Base-by-base conservation (phyloP, 352 stramenopile genomes). In the Phytopythium sindhum region DNA sequence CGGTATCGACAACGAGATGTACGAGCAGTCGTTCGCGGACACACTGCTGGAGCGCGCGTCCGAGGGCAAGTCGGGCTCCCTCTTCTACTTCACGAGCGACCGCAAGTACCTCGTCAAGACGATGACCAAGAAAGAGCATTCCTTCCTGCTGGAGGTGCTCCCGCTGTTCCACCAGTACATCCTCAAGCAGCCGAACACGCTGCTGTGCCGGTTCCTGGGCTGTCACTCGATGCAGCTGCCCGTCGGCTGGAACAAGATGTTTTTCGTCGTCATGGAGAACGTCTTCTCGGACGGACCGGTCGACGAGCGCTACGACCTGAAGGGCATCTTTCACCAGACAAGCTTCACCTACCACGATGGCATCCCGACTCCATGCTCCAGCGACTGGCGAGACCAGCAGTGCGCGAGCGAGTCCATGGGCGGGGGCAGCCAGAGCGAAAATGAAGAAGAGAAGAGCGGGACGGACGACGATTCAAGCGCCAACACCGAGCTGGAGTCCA, bases 221-320 rank as follows among this genome's bases (percentile, higher is more conserved):
- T 95, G 86, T 35, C 86, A 95, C 62, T 93, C 85, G 53, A 95
- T 95, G 86, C 86, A 95, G 64, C 75, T 95, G n/a, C 86, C 86
- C 2, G 86, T 95, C 0, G 86, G 86, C 6, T 95, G 86, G 86
- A 93, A 95, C 77, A 90, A 90, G 42, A 95, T 95, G 85, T 95
- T 95, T 70, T 95, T 95, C 64, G 73, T 95, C 35, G 86, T 93
- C 41, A 95, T 95, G 86, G 85, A 95, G 48, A 95, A 95, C 63
- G 88, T 93, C 21, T 91, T 93, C 62, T 75, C 82, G 2, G 81
- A 91, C 61, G 81, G 84, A 19, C 78, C 80, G 0, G 80, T 92
- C 19, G 80, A 93, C 48, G 86, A 95, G 51, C 80, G 86, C 17
- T 95, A 95, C 67, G 86, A 95, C 45, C 69, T 95, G 8, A 95